Base-by-base conservation (phyloP, 371 early-diverging fungal species). In the Apophysomyces sp. region DNA sequence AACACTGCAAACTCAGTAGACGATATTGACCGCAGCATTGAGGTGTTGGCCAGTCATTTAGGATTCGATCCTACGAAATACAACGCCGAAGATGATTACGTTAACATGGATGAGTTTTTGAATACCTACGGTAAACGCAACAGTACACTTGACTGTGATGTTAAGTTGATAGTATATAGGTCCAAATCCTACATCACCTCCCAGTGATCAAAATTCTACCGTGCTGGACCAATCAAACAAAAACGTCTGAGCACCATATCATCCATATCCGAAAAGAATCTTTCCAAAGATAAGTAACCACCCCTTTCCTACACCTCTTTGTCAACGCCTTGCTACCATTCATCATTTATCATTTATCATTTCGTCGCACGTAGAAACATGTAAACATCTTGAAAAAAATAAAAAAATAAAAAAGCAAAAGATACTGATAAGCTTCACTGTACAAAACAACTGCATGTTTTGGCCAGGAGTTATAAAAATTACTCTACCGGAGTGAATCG, bases 41-140 rank as follows among this genome's bases (percentile, higher is more conserved):
- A 66, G 24, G 52, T 56, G 18, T 34, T 66, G 18, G 66, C 66
- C 11, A 57, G 28, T 21, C 66, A 66, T 18, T 27, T 66, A 8
- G 66, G 66, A 16, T 61, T 66, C 27, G 66, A 66, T 52, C 56
- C 61, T 21, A 34, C n/a, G 40, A 66, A 66, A 16, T 37, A 26
- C 28, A 11, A 15, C 21, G 29, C 30, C 16, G 53, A 36, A 6
- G 53, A 52, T 51, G 30, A 30, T 36, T 30, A 24, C 2, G 34
- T 66, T n/a, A 66, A 66, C 41, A 60, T 66, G 32, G 66, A 66
- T 40, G 66, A 66, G 18, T 66, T 66, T 39, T 28, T 66, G 11
- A 66, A 59, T 41, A 59, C 63, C 18, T 41, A 41, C 18, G 41
- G 41, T 41, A 41, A 41, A 15, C 12, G 34, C 12, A 34, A 12